A percentile compares a stretch with the other conserved stretches of the same genome.
Conservation (phyloP, 805 yeast species). For the Starmerella floris region DNA sequence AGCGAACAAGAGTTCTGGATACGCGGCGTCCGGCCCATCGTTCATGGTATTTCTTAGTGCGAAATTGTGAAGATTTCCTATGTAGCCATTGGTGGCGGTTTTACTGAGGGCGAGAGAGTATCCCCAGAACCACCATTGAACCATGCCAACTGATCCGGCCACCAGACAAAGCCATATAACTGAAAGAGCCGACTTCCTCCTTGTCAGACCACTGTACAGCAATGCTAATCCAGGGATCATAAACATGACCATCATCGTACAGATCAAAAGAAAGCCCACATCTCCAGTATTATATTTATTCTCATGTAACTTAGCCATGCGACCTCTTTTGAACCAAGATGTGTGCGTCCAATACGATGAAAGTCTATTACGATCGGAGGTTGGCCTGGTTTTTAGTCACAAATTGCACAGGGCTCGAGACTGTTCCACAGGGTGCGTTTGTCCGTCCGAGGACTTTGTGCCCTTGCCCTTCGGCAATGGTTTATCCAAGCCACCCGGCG, state of each 20-base stretch:
- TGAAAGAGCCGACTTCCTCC: constrained; percentile 79
- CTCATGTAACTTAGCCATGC: constrained; percentile 14
- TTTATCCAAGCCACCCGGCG: no score
- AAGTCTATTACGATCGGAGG: no score
- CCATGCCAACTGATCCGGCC: constrained; percentile 57
- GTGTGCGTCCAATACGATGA: no score
- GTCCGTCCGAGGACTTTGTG: no score
- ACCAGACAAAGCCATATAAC: constrained; percentile 69
- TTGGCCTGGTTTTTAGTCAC: no score
- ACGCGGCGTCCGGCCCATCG: constrained; percentile 32
- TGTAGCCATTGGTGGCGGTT: constrained; percentile 70
- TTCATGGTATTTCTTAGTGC: constrained; percentile 65
- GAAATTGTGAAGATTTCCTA: constrained; percentile 73
- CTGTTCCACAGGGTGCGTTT: no score
- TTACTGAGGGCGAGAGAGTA: constrained; percentile 76
- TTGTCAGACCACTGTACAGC: constrained; percentile 77
- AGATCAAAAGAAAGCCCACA: constrained; percentile 27
- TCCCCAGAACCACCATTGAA: constrained; percentile 99
- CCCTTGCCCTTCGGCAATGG: no score
- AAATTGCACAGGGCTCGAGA: no score
- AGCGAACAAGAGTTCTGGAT: constrained; percentile 78
- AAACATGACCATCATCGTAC: constrained; percentile 49
- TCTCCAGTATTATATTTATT: constrained; percentile 30
- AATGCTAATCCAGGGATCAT: constrained; percentile 95
- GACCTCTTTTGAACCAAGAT: not conserved